Evolutionary conservation across 1,284 basidiomycete genomes (phyloP).

Genomic region (Mycosarcoma mackinlayi): DNA sequence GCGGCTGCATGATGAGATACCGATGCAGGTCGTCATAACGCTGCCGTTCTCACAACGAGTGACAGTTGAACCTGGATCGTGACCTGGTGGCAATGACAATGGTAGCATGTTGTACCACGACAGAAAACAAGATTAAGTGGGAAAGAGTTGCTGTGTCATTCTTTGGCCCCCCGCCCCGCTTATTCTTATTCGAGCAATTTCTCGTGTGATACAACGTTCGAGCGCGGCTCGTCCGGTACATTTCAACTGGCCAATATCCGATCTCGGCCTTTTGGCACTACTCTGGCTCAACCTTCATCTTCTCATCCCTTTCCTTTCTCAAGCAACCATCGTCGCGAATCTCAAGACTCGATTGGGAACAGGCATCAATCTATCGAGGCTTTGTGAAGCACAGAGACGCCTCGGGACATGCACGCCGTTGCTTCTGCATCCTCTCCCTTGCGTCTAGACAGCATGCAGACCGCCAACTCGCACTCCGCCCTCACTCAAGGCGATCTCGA

Average conservation of each 20-base stretch:
- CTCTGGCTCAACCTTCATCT: not conserved
- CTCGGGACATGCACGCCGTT: slow-evolving; percentile 20
- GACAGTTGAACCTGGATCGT: no score
- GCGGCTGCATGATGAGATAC: slow-evolving; percentile 1
- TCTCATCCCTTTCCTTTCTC: not conserved
- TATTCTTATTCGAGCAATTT: not conserved
- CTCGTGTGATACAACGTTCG: slow-evolving; percentile 7
- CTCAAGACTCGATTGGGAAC: not conserved
- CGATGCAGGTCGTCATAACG: slow-evolving; percentile 1
- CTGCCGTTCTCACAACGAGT: not conserved
- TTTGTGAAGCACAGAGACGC: not conserved
- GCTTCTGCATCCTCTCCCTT: slow-evolving; percentile 13
- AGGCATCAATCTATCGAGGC: no score
- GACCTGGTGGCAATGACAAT: no score
- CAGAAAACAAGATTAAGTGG: slow-evolving; percentile 2
- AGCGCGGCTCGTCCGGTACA: slow-evolving; percentile 13
- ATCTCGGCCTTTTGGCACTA: not conserved
- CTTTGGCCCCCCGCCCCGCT: not conserved
- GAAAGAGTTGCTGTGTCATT: slow-evolving; percentile 1
- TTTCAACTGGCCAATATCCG: slow-evolving; percentile 14
- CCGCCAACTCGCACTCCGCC: slow-evolving; percentile 33
- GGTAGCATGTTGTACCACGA: no score
- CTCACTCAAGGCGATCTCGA: slow-evolving; percentile 49
- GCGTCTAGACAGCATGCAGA: slow-evolving; percentile 25
- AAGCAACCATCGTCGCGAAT: not conserved